Base-by-base conservation (phyloP, 208 protist genomes). In the Acanthamoeba quina region DNA sequence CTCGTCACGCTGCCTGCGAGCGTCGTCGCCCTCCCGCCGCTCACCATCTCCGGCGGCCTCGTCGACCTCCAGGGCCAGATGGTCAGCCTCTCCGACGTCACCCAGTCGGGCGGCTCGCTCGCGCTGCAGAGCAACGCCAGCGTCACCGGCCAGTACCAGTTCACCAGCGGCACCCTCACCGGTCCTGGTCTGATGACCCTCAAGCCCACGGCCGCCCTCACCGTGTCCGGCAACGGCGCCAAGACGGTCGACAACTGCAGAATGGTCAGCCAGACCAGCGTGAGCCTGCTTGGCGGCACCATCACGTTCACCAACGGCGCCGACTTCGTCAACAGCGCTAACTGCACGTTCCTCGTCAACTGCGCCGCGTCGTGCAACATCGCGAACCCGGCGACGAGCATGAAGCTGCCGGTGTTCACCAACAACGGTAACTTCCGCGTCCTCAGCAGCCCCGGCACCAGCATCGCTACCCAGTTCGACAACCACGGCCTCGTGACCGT, bases 401-500 rank as follows among this genome's bases (percentile, higher is more conserved):
- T 41, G 24, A 92, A 92, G 86, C 86, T 76, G 56, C 86, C 86
- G 13, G 37, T 78, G 37, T 56, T 92, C 60, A 76, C 86, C 86
- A 92, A 76, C 64, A 47, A 56, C 29, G 86, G 86, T 17, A 34
- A 15, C 26, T 52, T 92, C 60, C 86, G 68, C 52, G 52, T 92
- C 24, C 31, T 47, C 31, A 66, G 83, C 86, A 76, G 44, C 86
- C 41, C 64, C n/a, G 41, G 31, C 62, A 76, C 86, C n/a, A 78
- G 64, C 41, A 34, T 92, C 31, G 86, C 56, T 21, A 26, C n/a
- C 2, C 86, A 92, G 68, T 76, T 92, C 29, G 44, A 92, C 68
- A 92, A 92, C 86, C n/a, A 92, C 37, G 86, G 86, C 86, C n/a
- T 52, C 62, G 60, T 92, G 26, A 92, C 62, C 5, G 68, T 92